A percentile compares a stretch with the other conserved stretches of the same genome.
These are phyloP conservation scores for Flaveria brownii DNA, from an alignment of 129 eudicot genomes.

Conservation along the genomic window DNA sequence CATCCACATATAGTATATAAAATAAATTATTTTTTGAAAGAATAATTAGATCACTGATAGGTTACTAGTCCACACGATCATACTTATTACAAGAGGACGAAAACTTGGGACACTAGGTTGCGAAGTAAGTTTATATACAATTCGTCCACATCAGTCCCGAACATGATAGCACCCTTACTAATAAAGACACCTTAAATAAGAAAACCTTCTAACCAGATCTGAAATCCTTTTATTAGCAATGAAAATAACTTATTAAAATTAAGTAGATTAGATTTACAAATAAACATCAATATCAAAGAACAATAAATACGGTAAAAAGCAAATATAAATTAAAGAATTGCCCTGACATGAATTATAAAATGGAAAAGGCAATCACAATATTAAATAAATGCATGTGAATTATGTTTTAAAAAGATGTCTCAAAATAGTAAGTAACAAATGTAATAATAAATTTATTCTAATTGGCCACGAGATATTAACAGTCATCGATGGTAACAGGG, in stretches of 20 bases:
- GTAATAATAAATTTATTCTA: not conserved
- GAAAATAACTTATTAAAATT: not conserved
- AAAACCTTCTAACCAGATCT: no score
- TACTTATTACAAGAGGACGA: no score
- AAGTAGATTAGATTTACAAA: not conserved
- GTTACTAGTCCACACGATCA: no score
- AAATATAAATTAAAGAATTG: not conserved
- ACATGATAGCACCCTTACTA: no score
- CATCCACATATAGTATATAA: no score
- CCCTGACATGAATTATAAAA: not conserved
- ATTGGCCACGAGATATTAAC: not conserved
- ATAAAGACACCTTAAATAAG: no score
- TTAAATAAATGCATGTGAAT: conserved; percentile 2
- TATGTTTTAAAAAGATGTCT: not conserved
- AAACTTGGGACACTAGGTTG: no score
- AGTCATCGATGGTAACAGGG: not conserved
- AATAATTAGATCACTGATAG: no score
- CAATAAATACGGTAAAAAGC: conserved; percentile 9
- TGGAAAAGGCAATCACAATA: not conserved
- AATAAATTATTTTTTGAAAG: no score
- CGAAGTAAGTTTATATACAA: no score
- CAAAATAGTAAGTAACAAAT: not conserved
- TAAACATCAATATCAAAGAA: not conserved
- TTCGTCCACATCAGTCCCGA: no score
- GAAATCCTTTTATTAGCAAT: not conserved